Conservation (phyloP, 805 yeast genomes). For the Candida xiaguanensis region DNA sequence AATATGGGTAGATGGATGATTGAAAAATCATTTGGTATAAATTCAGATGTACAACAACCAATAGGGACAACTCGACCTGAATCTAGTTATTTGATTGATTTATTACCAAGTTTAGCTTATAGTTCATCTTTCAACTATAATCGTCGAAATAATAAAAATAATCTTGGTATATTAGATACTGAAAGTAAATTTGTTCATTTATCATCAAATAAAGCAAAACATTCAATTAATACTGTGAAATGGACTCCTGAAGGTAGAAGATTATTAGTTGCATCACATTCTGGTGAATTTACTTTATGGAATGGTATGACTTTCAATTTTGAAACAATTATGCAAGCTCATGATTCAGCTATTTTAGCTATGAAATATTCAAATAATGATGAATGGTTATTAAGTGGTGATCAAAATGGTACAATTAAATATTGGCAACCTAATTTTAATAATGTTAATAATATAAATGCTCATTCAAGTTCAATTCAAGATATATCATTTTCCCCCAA, state of each 20-base stretch:
- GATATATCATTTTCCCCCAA: conserved; percentile 88
- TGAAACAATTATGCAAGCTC: conserved; percentile 98
- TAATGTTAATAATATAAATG: conserved; percentile 77
- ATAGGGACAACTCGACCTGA: conserved; percentile 64
- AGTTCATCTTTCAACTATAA: conserved; percentile 26
- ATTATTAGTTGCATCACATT: conserved; percentile 80
- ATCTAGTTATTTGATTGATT: conserved; percentile 57
- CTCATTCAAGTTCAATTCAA: conserved; percentile 77
- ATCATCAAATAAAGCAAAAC: conserved; percentile 86
- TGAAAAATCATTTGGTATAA: conserved; percentile 43
- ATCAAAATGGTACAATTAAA: conserved; percentile 85
- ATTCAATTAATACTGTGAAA: conserved; percentile 81
- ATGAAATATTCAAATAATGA: conserved; percentile 82
- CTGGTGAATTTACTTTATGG: conserved; percentile 97
- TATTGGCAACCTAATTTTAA: conserved; percentile 98
- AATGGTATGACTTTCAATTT: conserved; percentile 92
- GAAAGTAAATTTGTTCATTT: conserved; percentile 85
- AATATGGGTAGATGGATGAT: conserved; percentile 62
- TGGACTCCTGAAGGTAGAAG: conserved; percentile 98
- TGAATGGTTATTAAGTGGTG: conserved; percentile 93
- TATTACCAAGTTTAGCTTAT: conserved; percentile 66
- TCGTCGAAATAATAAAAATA: conserved; percentile 22
- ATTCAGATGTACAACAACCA: conserved; percentile 25
- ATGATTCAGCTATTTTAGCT: conserved; percentile 82
- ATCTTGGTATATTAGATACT: conserved; percentile 54